Evolutionary conservation across 306 rosid genomes (phyloP), one percentile per base, ranked within the genome.

Genomic region (Benincasa hispida): DNA sequence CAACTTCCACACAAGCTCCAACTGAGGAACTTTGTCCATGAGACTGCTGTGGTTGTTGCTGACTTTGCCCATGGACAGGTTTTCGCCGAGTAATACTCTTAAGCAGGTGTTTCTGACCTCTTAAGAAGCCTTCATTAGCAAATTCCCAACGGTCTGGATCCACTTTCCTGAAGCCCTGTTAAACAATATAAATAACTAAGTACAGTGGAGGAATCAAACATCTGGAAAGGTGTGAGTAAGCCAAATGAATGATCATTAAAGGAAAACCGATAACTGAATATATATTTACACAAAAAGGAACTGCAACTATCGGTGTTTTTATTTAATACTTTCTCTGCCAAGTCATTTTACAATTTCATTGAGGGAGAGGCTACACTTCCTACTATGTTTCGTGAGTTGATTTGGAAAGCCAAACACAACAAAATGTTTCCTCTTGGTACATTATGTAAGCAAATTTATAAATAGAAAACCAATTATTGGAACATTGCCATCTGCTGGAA

Each of bases 91-190:
- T 88, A 48, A 94, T 94, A 79, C 69, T 88, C 96, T 47, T 89
- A 66, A 94, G 97, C 86, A 90, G 87, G 84, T 94, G 97, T 78
- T 92, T 94, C 83, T 94, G 96, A 79, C 95, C 98, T 83, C 93
- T 88, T 86, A 94, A 83, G 81, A 94, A 94, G 37, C 93, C 96
- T 83, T 92, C 99, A 76, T 94, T 90, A 47, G 99, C 99, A 84
- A 94, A 94, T 82, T 94, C 99, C 99, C 99, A 94, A 68, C 96
- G 93, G 80, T 94, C 99, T 45, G 99, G 99, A 88, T 94, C 97
- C 27, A 94, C 97, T 84, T 94, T 94, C 85, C 97, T 91, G 72
- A 94, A 94, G 59, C 99, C 99, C 99, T 94, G 72, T 82, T 24
- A 47, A 83, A 59, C 63, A 79, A 81, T 32, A 68, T 65, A 17